These are phyloP conservation scores for Globisporangium uncinulatum DNA, from an alignment of 352 stramenopile species.

Conservation along the genomic window DNA sequence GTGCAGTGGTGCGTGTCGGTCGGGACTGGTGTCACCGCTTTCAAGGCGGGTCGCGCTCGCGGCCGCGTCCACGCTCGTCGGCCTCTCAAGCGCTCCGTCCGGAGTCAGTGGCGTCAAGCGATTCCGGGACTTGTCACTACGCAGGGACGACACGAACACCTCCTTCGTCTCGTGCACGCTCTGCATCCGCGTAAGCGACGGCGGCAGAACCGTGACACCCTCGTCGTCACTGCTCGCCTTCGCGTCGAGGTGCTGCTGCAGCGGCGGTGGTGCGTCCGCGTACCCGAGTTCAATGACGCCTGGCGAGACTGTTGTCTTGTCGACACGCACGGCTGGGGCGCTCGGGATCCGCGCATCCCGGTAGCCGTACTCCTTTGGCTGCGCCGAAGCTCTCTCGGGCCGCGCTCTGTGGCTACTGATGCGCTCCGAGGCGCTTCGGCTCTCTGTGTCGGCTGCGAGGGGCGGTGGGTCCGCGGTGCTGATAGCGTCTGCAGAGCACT, in stretches of 20 bases:
- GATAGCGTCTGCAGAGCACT: neutral
- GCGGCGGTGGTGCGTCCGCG: constrained; percentile 1
- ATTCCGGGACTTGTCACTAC: neutral
- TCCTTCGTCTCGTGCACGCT: constrained; percentile 57
- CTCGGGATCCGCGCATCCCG: constrained; percentile 4
- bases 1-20: neutral
- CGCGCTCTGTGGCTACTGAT: neutral
- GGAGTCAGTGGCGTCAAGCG: neutral
- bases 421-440: neutral
- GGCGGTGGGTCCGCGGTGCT: neutral
- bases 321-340: neutral
- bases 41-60: neutral
- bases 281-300: constrained; percentile 12
- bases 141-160: constrained; percentile 35
- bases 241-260: constrained; percentile 1
- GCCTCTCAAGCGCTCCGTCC: neutral
- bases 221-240: constrained; percentile 2
- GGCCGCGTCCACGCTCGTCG: neutral
- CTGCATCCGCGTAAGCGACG: constrained; percentile 19
- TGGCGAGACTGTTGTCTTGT: neutral
- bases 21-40: no score
- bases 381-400: neutral
- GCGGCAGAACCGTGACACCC: constrained; percentile 3
- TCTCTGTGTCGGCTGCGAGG: neutral
- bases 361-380: constrained; percentile 4